Evolutionary conservation across 208 protist species (phyloP).

Genomic region (Wallacemonas rigidus): DNA sequence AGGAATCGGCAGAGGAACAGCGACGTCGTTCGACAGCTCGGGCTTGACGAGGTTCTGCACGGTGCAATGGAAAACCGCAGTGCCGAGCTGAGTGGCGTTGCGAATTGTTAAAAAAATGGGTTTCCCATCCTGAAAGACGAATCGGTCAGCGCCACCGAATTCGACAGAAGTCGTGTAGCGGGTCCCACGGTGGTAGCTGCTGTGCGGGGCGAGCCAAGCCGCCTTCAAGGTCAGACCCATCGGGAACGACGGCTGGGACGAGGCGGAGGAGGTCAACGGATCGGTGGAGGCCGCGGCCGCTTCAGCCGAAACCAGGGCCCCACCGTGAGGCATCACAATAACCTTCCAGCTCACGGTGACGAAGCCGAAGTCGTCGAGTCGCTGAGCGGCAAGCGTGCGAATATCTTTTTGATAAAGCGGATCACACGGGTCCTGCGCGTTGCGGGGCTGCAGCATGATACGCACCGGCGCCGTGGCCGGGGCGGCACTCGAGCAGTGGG

Average conservation of each 20-base stretch:
- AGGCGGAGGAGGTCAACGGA: neutral
- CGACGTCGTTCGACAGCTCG: constrained; percentile 53
- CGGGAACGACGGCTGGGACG: constrained; percentile 42
- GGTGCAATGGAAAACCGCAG: constrained; percentile 63
- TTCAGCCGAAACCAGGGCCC: constrained; percentile 36
- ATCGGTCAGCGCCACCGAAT: constrained; percentile 60
- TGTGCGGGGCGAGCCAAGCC: constrained; percentile 60
- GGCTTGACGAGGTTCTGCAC: constrained; percentile 54
- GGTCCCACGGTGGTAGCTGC: constrained; percentile 42
- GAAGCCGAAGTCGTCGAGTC: constrained; percentile 85
- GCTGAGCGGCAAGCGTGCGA: constrained; percentile 39
- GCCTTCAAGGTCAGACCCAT: constrained; percentile 74
- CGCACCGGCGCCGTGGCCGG: constrained; percentile 42
- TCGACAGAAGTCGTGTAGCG: constrained; percentile 75
- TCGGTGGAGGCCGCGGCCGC: neutral
- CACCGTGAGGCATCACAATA: constrained; percentile 61
- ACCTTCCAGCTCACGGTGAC: constrained; percentile 76
- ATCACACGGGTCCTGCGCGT: constrained; percentile 56
- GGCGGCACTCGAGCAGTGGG: constrained; percentile 50
- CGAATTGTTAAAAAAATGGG: constrained; percentile 62
- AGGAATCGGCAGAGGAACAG: constrained; percentile 59
- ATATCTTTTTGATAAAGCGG: constrained; percentile 64
- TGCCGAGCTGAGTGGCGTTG: constrained; percentile 33
- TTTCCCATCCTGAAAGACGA: constrained; percentile 41
- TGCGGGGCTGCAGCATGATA: constrained; percentile 80